phyloP scores from a whole-genome alignment of 441 rosid species.

The Sinapis alba region DNA sequence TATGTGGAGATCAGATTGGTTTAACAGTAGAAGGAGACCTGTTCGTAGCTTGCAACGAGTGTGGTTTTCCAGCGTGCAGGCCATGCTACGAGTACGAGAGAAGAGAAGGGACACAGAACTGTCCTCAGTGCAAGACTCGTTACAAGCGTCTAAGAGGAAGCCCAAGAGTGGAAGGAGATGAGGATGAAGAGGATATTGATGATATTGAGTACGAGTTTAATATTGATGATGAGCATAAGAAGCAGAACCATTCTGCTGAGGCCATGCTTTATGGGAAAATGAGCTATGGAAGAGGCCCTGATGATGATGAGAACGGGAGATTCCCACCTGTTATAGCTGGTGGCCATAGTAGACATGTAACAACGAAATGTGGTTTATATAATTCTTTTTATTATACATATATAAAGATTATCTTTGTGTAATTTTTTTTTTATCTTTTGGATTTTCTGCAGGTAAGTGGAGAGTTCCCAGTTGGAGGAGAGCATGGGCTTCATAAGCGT shows the following conservation, averaged over 20 bases:
- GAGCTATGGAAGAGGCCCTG: slow-evolving; percentile 96
- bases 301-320: slow-evolving; percentile 69
- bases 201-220: slow-evolving; percentile 95
- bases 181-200: slow-evolving; percentile 93
- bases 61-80: slow-evolving; percentile 90
- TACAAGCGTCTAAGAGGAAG: slow-evolving; percentile 98
- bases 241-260: slow-evolving; percentile 68
- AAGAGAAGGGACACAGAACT: slow-evolving; percentile 87
- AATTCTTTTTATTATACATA: neutral
- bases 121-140: slow-evolving; percentile 95
- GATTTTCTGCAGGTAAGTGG: slow-evolving; percentile 65
- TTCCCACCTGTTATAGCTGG: slow-evolving; percentile 60
- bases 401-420: neutral
- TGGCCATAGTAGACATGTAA: slow-evolving; percentile 71
- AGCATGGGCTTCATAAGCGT: slow-evolving; percentile 71
- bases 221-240: slow-evolving; percentile 74
- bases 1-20: slow-evolving; percentile 86
- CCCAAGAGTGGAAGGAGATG: slow-evolving; percentile 94
- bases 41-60: slow-evolving; percentile 95
- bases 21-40: slow-evolving; percentile 87
- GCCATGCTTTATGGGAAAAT: slow-evolving; percentile 94
- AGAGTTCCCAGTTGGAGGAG: slow-evolving; percentile 79
- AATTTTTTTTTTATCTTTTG: neutral
- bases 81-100: slow-evolving; percentile 97
- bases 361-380: neutral